Evolutionary conservation across 1,284 basidiomycete genomes (phyloP).

Genomic region (Naganishia liquefaciens): DNA sequence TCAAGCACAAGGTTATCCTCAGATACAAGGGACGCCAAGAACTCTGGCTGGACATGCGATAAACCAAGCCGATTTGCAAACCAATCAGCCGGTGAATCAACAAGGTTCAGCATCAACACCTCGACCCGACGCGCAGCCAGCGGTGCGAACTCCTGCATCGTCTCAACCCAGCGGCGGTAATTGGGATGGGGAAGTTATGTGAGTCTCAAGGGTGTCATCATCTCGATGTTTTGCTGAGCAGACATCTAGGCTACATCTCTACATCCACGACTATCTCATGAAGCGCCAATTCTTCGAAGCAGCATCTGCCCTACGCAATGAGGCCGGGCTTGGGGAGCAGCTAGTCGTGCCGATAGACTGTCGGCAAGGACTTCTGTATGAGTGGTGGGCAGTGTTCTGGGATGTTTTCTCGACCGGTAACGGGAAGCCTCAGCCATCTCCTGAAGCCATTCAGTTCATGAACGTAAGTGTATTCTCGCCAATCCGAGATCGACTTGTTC

Average conservation of each 20-base stretch:
- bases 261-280: constrained; percentile 51
- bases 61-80: too few relatives aligned
- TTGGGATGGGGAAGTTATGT: constrained; percentile 46
- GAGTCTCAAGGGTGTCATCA: constrained; percentile 33
- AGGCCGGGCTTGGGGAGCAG: constrained; percentile 48
- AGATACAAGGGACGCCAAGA: too few relatives aligned
- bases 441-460: constrained; percentile 47
- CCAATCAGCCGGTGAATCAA: too few relatives aligned
- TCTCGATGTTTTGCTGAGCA: not conserved
- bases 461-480: constrained; percentile 41
- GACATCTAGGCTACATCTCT: constrained; percentile 45
- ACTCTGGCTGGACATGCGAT: too few relatives aligned
- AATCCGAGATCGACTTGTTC: not conserved
- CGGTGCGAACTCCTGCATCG: too few relatives aligned
- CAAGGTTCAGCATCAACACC: too few relatives aligned
- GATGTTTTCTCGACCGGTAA: constrained; percentile 53
- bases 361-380: constrained; percentile 51
- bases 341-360: constrained; percentile 48
- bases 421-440: constrained; percentile 42
- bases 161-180: not conserved
- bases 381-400: constrained; percentile 56
- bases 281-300: constrained; percentile 46
- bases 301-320: constrained; percentile 47
- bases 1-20: too few relatives aligned
- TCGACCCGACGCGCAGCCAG: too few relatives aligned